Conservation (phyloP, 2,329 filamentous ascomycete genomes). For the Fusarium sp. region DNA sequence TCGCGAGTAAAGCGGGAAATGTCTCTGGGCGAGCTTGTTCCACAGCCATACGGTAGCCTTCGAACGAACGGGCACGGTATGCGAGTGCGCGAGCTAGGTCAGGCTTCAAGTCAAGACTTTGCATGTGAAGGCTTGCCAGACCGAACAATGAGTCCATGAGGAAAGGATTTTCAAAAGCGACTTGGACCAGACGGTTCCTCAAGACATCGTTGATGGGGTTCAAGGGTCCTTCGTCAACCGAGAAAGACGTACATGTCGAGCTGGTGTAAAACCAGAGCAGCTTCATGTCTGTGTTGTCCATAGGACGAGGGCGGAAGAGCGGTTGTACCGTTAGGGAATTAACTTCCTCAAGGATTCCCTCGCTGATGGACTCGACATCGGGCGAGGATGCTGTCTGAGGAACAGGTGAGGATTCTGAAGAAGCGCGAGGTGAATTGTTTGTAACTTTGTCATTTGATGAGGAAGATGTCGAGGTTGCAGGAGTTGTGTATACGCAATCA, state of each 20-base stretch:
- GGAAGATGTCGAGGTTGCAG: conserved; percentile 13
- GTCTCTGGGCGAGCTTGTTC: conserved; percentile 59
- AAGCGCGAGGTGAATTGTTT: conserved; percentile 4
- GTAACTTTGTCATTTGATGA: conserved; percentile 2
- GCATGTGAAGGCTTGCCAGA: conserved; percentile 63
- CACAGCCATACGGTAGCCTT: conserved; percentile 65
- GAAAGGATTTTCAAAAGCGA: conserved; percentile 65
- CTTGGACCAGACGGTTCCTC: conserved; percentile 60
- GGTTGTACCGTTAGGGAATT: conserved; percentile 42
- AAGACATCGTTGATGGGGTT: conserved; percentile 58
- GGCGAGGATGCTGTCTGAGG: conserved; percentile 13
- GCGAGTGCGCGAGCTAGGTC: conserved; percentile 54
- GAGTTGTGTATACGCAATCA: conserved; percentile 60
- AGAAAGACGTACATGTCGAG: conserved; percentile 61
- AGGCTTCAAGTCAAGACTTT: conserved; percentile 55
- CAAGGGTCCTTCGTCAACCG: conserved; percentile 52
- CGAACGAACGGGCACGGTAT: conserved; percentile 64
- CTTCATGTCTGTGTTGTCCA: conserved; percentile 62
- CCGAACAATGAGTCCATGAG: conserved; percentile 68
- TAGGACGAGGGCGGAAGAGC: conserved; percentile 49
- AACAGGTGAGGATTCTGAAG: not conserved
- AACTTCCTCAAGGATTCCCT: conserved; percentile 20
- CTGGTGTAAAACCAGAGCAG: conserved; percentile 68
- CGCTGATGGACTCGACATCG: conserved; percentile 21
- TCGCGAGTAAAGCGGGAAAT: conserved; percentile 63